These are phyloP conservation scores for Canna indica DNA, from an alignment of 176 grass and related monocot species.

Conservation along the genomic window DNA sequence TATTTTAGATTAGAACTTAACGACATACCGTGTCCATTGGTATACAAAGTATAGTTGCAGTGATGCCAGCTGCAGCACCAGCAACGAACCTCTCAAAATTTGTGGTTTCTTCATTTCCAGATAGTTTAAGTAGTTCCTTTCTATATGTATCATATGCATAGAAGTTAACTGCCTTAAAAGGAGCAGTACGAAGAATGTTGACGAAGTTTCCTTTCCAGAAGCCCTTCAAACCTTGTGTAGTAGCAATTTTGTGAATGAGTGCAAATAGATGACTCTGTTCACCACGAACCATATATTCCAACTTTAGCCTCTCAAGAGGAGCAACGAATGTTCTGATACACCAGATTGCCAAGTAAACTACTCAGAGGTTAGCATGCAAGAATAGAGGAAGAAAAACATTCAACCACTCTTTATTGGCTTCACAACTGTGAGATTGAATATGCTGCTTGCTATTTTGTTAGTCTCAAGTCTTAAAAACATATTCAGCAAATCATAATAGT, in stretches of 20 bases:
- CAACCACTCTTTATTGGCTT: not conserved
- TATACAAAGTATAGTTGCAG: slow-evolving; percentile 73
- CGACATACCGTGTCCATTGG: slow-evolving; percentile 92
- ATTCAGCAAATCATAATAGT: not conserved
- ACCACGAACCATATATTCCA: slow-evolving; percentile 93
- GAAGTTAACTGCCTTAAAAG: slow-evolving; percentile 96
- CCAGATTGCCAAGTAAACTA: slow-evolving; percentile 14
- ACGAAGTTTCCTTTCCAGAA: slow-evolving; percentile 98
- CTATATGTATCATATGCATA: slow-evolving; percentile 92
- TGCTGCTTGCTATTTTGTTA: not conserved
- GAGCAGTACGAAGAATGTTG: slow-evolving; percentile 94
- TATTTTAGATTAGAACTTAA: not conserved
- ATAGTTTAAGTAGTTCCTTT: slow-evolving; percentile 66
- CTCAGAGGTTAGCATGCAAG: not conserved
- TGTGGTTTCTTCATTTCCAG: slow-evolving; percentile 83
- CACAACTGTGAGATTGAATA: not conserved
- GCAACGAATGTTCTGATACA: slow-evolving; percentile 85
- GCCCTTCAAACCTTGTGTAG: slow-evolving; percentile 73
- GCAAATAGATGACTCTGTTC: slow-evolving; percentile 83
- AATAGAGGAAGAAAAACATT: not conserved
- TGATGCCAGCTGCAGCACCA: slow-evolving; percentile 78
- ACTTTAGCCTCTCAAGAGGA: slow-evolving; percentile 90
- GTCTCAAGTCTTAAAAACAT: not conserved
- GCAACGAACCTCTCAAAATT: slow-evolving; percentile 96
- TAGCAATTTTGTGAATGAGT: slow-evolving; percentile 68